These are phyloP conservation scores for Blumeria graminis DNA, from an alignment of 2,329 filamentous ascomycete genomes.

Conservation along the genomic window DNA sequence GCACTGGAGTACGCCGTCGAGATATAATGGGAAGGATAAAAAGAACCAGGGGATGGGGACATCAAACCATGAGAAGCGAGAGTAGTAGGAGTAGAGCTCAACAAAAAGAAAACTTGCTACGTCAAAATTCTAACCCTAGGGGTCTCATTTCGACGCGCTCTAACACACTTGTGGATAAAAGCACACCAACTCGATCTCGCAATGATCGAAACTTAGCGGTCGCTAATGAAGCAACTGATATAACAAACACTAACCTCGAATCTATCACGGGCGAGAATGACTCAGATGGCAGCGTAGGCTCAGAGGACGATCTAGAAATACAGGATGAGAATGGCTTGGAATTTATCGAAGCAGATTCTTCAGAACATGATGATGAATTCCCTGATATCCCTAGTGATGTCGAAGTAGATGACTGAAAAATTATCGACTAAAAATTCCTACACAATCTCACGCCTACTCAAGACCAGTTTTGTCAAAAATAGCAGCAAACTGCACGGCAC, in stretches of 20 bases:
- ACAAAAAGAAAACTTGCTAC: neutral
- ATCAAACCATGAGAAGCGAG: neutral
- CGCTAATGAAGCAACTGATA: neutral
- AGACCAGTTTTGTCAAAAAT: neutral
- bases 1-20: neutral
- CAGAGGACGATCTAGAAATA: neutral
- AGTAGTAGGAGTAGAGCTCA: neutral
- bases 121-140: neutral
- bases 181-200: neutral
- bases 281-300: neutral
- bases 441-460: neutral
- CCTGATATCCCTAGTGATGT: neutral
- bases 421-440: neutral
- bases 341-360: neutral
- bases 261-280: neutral
- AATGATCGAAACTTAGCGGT: neutral
- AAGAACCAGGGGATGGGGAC: neutral
- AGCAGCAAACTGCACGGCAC: neutral
- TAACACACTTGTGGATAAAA: neutral
- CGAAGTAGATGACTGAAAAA: neutral
- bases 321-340: neutral
- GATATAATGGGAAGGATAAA: neutral
- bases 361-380: neutral
- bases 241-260: neutral
- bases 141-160: neutral